Conservation (phyloP, 2,329 filamentous ascomycete species). For the Coleophoma crateriformis region DNA sequence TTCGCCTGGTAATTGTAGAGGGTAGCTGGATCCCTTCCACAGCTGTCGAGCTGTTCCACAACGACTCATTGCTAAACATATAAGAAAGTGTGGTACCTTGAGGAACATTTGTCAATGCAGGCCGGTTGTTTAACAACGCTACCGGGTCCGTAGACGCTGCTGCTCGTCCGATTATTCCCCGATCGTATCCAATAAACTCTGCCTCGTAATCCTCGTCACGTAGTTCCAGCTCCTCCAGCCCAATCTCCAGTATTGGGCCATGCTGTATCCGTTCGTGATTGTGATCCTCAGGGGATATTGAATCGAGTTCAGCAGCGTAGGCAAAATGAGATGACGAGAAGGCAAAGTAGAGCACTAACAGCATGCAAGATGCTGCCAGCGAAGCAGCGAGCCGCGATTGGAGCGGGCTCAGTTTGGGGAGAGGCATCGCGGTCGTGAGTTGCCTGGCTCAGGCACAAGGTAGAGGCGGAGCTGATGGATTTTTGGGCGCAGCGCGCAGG, state of each 20-base stretch:
- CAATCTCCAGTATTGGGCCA: conserved; percentile 22
- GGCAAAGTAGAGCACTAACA: conserved; percentile 55
- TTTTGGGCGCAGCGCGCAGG: background rate
- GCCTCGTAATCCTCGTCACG: conserved; percentile 46
- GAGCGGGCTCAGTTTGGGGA: conserved; percentile 53
- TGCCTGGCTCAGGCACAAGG: background rate
- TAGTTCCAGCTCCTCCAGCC: conserved; percentile 25
- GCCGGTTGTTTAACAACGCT: conserved; percentile 59
- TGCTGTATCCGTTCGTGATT: conserved; percentile 39
- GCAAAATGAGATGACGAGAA: conserved; percentile 55
- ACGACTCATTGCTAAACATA: conserved; percentile 52
- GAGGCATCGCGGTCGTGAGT: conserved; percentile 22
- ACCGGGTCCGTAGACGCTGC: conserved; percentile 39
- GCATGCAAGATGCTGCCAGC: conserved; percentile 51
- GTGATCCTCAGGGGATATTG: conserved; percentile 36
- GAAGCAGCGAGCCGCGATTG: conserved; percentile 70
- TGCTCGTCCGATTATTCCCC: conserved; percentile 57
- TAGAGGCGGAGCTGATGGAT: background rate
- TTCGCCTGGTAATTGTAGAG: conserved; percentile 18
- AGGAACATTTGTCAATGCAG: conserved; percentile 51
- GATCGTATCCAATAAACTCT: conserved; percentile 55
- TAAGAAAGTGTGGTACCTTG: conserved; percentile 60
- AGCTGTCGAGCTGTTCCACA: conserved; percentile 29
- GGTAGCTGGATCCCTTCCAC: conserved; percentile 24
- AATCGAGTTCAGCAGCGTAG: conserved; percentile 52